Percentiles rank a stretch among this genome's conserved stretches.
phyloP scores from a whole-genome alignment of 73 alveolate genomes.

The Uronychia binucleata region DNA sequence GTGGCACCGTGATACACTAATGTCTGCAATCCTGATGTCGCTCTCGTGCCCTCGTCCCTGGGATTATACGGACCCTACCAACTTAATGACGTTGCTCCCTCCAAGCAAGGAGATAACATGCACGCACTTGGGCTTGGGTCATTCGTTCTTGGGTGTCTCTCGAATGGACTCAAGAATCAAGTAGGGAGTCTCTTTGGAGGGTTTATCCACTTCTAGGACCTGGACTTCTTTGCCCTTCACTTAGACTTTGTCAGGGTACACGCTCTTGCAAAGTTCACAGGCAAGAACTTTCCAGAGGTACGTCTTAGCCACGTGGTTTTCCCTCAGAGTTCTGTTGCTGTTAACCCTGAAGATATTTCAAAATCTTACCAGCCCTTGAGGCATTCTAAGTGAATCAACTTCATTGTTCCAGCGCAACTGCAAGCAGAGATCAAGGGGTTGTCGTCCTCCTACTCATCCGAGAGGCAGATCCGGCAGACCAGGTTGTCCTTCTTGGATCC shows the following conservation, averaged over 20 bases:
- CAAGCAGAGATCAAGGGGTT: constrained; percentile 75
- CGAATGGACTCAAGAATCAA: background rate
- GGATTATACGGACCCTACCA: background rate
- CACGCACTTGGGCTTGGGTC: background rate
- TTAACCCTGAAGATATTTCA: constrained; percentile 42
- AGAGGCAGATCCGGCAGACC: constrained; percentile 57
- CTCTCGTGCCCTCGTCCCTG: constrained; percentile 61
- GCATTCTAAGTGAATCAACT: constrained; percentile 66
- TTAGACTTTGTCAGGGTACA: constrained; percentile 47
- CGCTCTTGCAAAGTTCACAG: constrained; percentile 60
- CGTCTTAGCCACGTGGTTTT: background rate
- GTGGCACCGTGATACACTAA: constrained; percentile 49
- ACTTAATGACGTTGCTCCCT: background rate
- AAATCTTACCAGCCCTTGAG: constrained; percentile 40
- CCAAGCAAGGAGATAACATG: background rate
- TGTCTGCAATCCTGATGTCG: constrained; percentile 41
- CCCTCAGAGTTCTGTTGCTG: constrained; percentile 22
- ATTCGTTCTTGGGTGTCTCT: background rate
- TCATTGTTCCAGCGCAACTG: constrained; percentile 72
- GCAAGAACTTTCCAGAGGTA: background rate
- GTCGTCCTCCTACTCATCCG: constrained; percentile 65
- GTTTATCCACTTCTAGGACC: constrained; percentile 1
- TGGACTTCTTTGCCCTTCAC: constrained; percentile 21
- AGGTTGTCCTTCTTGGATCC: background rate
- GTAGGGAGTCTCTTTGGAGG: background rate